phyloP scores from a whole-genome alignment of 2,329 filamentous ascomycete species.

The Pseudogymnoascus sp. region DNA sequence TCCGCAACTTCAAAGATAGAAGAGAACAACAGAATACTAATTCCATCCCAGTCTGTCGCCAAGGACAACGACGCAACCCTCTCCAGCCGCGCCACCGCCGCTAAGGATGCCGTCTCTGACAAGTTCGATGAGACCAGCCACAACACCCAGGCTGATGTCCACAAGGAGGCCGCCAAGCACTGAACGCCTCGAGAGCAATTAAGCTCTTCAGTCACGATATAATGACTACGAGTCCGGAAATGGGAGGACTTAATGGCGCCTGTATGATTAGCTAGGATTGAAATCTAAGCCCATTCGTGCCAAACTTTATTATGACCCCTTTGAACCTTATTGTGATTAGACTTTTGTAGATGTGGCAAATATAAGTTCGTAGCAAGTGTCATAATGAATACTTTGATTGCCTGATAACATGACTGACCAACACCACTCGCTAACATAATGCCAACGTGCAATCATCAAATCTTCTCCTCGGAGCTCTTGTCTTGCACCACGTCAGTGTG shows the following conservation, averaged over 20 bases:
- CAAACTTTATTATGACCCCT: not conserved
- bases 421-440: not conserved
- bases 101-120: constrained; percentile 42
- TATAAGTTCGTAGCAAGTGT: not conserved
- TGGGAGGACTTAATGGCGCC: not conserved
- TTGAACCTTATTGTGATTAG: not conserved
- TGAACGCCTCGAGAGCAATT: constrained; percentile 12
- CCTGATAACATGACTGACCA: not conserved
- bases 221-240: constrained; percentile 1
- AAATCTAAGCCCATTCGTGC: constrained; percentile 5
- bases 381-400: not conserved
- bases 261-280: constrained; percentile 6
- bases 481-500: not conserved
- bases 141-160: constrained; percentile 40
- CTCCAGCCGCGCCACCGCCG: constrained; percentile 41
- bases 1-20: not conserved
- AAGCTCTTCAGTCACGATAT: constrained; percentile 1
- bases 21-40: constrained; percentile 3
- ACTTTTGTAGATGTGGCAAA: not conserved
- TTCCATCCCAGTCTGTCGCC: constrained; percentile 34
- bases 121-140: constrained; percentile 46
- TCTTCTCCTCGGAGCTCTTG: not conserved
- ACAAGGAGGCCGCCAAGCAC: constrained; percentile 33
- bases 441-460: not conserved
- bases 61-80: constrained; percentile 41